Percentiles rank a stretch among this genome's conserved stretches.
Conservation (phyloP, 2,329 filamentous ascomycete genomes). For the Botryotinia globosa region DNA sequence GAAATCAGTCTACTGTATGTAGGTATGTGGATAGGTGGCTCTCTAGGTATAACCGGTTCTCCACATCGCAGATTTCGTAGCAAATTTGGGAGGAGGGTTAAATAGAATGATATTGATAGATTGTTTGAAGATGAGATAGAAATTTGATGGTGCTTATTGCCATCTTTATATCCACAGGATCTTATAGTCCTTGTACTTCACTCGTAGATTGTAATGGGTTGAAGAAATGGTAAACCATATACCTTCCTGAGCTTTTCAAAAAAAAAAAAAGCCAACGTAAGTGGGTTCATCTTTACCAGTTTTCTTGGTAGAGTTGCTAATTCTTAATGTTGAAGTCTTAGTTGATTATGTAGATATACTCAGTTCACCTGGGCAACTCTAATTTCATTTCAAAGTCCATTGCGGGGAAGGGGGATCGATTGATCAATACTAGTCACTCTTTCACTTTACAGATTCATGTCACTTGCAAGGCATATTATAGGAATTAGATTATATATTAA, state of each 20-base stretch:
- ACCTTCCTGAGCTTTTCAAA: too few relatives aligned
- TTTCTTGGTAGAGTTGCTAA: not conserved
- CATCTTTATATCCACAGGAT: not conserved
- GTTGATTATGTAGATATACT: not conserved
- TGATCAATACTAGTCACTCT: too few relatives aligned
- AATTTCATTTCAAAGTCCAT: not conserved
- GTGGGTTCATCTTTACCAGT: rapidly evolving
- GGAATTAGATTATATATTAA: not conserved
- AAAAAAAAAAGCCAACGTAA: too few relatives aligned
- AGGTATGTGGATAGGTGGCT: not conserved
- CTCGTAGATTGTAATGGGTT: not conserved
- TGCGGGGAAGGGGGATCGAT: not conserved
- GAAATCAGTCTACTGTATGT: not conserved
- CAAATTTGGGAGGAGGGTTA: not conserved
- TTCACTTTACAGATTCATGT: not conserved
- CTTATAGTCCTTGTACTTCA: not conserved
- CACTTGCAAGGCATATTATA: not conserved
- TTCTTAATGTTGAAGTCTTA: not conserved
- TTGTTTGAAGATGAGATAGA: not conserved
- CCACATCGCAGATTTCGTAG: rapidly evolving
- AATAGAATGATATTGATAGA: too few relatives aligned
- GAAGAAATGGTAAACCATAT: not conserved
- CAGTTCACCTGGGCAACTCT: too few relatives aligned
- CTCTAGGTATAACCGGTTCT: not conserved
- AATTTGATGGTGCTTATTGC: not conserved